Evolutionary conservation across 2,329 filamentous ascomycete species (phyloP).

Genomic region (Fusarium stilboides): DNA sequence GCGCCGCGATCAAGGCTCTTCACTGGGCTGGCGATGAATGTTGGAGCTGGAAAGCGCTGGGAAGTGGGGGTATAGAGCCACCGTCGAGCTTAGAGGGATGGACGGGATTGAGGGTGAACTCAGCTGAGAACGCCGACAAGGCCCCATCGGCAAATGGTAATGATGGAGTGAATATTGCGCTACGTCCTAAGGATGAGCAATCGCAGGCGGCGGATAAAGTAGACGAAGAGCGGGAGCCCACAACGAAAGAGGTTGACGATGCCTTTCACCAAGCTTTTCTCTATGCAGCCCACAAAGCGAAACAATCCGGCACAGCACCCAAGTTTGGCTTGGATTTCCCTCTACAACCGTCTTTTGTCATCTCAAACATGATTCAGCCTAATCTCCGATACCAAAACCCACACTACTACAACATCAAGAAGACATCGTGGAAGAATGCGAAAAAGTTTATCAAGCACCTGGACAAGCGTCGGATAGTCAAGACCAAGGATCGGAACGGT

Average conservation of each 20-base stretch:
- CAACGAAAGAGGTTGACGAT: slow-evolving; percentile 42
- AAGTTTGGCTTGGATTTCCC: slow-evolving; percentile 42
- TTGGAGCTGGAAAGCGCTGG: slow-evolving; percentile 44
- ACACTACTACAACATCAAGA: slow-evolving; percentile 43
- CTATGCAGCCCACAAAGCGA: slow-evolving; percentile 41
- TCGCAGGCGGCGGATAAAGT: neutral
- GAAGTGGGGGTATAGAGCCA: slow-evolving; percentile 41
- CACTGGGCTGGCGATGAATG: slow-evolving; percentile 46
- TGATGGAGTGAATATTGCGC: too few species aligned
- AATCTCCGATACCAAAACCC: slow-evolving; percentile 41
- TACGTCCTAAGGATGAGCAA: neutral
- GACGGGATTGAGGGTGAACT: slow-evolving; percentile 17
- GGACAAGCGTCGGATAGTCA: slow-evolving; percentile 29
- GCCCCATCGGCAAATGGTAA: too few species aligned
- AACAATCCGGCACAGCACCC: slow-evolving; percentile 24
- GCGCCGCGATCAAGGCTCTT: slow-evolving; percentile 39
- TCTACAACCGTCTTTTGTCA: slow-evolving; percentile 44
- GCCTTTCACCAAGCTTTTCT: slow-evolving; percentile 43
- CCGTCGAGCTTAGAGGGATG: slow-evolving; percentile 37
- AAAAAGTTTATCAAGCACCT: slow-evolving; percentile 47
- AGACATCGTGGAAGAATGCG: slow-evolving; percentile 46
- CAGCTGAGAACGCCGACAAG: neutral
- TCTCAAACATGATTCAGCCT: slow-evolving; percentile 46
- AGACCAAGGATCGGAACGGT: slow-evolving; percentile 42
- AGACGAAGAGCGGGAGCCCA: slow-evolving; percentile 35